A percentile compares a stretch with the other conserved stretches of the same genome.
These are phyloP conservation scores for Scheffersomyces coipomensis DNA, from an alignment of 805 yeast genomes.

Conservation along the genomic window DNA sequence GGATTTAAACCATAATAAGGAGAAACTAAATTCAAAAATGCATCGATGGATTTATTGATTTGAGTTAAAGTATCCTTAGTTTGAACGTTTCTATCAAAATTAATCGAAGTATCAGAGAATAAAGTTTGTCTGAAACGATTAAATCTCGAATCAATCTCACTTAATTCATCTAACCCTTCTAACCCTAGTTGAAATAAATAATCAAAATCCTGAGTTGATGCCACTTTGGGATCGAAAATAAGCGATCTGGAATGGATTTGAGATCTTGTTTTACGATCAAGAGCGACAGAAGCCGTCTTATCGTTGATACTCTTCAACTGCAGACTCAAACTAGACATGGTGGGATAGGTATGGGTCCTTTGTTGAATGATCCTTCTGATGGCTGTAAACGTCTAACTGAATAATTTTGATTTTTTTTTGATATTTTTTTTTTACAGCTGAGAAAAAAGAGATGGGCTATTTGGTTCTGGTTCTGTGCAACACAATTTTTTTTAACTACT, in stretches of 20 bases:
- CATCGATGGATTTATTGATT: slow-evolving; percentile 70
- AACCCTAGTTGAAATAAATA: slow-evolving; percentile 66
- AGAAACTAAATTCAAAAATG: slow-evolving; percentile 70
- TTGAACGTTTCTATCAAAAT: slow-evolving; percentile 80
- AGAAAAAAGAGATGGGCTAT: too few species aligned
- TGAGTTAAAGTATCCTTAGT: slow-evolving; percentile 72
- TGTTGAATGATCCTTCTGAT: too few species aligned
- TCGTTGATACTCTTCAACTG: slow-evolving; percentile 74
- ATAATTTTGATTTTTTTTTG: too few species aligned
- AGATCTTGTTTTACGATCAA: slow-evolving; percentile 84
- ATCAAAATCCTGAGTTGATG: slow-evolving; percentile 94
- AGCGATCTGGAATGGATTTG: slow-evolving; percentile 87
- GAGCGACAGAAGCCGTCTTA: slow-evolving; percentile 66
- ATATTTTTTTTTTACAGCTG: too few species aligned
- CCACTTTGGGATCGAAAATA: slow-evolving; percentile 79
- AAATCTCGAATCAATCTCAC: slow-evolving; percentile 73
- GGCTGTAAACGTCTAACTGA: too few species aligned
- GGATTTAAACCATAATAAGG: slow-evolving; percentile 76
- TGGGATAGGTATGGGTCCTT: too few species aligned
- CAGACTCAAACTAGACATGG: slow-evolving; percentile 64
- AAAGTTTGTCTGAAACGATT: slow-evolving; percentile 64
- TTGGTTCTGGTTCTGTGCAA: too few species aligned
- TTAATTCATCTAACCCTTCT: slow-evolving; percentile 75
- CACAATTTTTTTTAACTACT: too few species aligned
- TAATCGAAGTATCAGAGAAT: slow-evolving; percentile 79